Evolutionary conservation across 805 yeast genomes (phyloP).

Genomic region (Myxozyma kluyveri): DNA sequence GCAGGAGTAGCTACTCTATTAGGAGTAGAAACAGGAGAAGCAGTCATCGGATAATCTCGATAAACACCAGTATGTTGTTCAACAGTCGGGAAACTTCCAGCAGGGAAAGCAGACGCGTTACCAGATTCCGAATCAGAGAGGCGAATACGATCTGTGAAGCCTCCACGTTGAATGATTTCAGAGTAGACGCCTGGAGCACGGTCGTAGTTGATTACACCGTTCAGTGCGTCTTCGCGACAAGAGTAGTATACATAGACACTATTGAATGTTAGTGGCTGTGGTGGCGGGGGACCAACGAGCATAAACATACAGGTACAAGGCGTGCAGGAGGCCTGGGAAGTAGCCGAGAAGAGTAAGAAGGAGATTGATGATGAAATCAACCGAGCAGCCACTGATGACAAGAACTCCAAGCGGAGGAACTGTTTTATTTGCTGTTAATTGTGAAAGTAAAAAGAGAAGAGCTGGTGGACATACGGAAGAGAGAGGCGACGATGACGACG

Average conservation of each 20-base stretch:
- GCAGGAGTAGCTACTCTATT: background rate
- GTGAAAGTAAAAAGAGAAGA: background rate
- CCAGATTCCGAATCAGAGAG: conserved; percentile 8
- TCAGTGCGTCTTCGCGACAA: conserved; percentile 25
- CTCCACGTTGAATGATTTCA: conserved; percentile 28
- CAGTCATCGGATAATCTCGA: background rate
- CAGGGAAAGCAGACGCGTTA: background rate
- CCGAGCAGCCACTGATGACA: conserved; percentile 42
- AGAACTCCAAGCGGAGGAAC: conserved; percentile 28
- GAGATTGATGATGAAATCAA: conserved; percentile 53
- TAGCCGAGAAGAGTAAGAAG: conserved; percentile 60
- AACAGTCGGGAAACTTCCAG: background rate
- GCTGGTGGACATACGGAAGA: conserved; percentile 14
- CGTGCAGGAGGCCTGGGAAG: conserved; percentile 50
- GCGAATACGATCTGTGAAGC: conserved; percentile 10
- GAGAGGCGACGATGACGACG: conserved; percentile 24
- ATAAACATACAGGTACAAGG: conserved; percentile 25
- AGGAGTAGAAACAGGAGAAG: background rate
- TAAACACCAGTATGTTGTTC: background rate
- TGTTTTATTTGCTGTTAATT: background rate
- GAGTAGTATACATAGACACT: conserved; percentile 27
- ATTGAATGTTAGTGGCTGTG: background rate
- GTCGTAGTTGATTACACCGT: conserved; percentile 22
- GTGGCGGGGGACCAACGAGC: too few relatives aligned
- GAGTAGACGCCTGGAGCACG: conserved; percentile 29